Evolutionary conservation across 441 rosid genomes (phyloP), one percentile per base, ranked within the genome.

Genomic region (Arabidopsis lyrata): DNA sequence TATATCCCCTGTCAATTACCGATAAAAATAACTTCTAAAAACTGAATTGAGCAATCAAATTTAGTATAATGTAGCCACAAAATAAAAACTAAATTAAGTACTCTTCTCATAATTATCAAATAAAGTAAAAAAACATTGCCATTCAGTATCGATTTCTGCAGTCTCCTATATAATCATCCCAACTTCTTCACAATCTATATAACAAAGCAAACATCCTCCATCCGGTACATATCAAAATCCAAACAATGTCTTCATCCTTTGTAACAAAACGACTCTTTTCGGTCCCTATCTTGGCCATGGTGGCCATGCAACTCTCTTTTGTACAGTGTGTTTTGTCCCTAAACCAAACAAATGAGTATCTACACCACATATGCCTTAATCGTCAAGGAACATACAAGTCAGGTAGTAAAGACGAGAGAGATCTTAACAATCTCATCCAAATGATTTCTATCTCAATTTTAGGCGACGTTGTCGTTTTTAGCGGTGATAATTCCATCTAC

Each of bases 271-370:
- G 22, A 11, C 11, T 47, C 22, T 47, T 47, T 47, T 49, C 12
- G 6, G 2, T 49, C 54, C 6, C 13, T 49, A 9, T 49, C 6
- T 49, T 49, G 27, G 29, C 14, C 29, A 2, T 49, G 54, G 29
- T 49, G 54, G 54, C 54, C 54, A 49, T 49, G 14, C 54, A 49
- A 18, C 29, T 49, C 54, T 18, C 54, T 18, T 49, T 20, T 61
- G 6, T 49, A 8, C 12, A 31, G 0, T 12, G 29, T 12, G 50
- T 39, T 39, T 60, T 29, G 41, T 22, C 65, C 20, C 4, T 60
- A 7, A 60, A 60, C 49, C 12, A 22, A 18, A 60, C 49, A 14
- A 60, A 60, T 41, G 50, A 29, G 3, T 60, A 60, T 60, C 35
- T 60, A 4, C 48, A 60, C 49, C 65, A 60, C 6, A 20, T 22